Conservation (phyloP, 352 stramenopile genomes). For the Phytophthora meadii region DNA sequence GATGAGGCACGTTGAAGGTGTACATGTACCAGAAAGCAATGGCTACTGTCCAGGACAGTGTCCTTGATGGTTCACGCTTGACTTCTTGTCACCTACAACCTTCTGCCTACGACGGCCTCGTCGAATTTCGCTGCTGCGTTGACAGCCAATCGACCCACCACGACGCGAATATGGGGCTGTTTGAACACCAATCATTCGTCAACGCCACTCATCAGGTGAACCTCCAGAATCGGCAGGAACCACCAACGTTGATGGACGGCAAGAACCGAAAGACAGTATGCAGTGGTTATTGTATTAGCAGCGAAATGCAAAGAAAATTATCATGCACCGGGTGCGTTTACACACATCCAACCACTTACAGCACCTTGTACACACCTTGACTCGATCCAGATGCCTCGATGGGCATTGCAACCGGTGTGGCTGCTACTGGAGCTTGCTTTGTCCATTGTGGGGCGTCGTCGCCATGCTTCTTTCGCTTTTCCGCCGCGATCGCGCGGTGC, state of each 20-base stretch:
- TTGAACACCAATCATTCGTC: constrained; percentile 12
- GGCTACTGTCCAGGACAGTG: neutral
- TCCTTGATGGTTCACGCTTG: constrained; percentile 1
- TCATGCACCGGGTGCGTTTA: constrained; percentile 1
- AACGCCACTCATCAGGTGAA: constrained; percentile 5
- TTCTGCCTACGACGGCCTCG: neutral
- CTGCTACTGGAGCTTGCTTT: constrained; percentile 1
- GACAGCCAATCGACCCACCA: constrained; percentile 4
- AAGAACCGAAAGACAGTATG: too few species aligned
- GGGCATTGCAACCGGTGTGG: constrained; percentile 14
- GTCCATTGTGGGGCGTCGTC: constrained; percentile 7
- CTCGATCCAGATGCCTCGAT: constrained; percentile 8
- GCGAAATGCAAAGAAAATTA: constrained; percentile 1
- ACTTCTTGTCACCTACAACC: too few species aligned
- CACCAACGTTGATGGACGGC: too few species aligned
- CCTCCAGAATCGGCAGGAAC: neutral
- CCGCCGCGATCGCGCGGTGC: constrained; percentile 56
- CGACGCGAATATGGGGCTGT: constrained; percentile 1
- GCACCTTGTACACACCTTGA: constrained; percentile 36
- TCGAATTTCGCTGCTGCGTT: constrained; percentile 5
- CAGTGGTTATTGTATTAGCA: constrained; percentile 12
- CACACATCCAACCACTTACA: constrained; percentile 15
- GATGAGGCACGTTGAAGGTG: constrained; percentile 26
- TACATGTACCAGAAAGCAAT: neutral
- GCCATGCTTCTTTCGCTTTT: constrained; percentile 50